Evolutionary conservation across 306 rosid genomes (phyloP).

Genomic region (Ormosia semicastrata): DNA sequence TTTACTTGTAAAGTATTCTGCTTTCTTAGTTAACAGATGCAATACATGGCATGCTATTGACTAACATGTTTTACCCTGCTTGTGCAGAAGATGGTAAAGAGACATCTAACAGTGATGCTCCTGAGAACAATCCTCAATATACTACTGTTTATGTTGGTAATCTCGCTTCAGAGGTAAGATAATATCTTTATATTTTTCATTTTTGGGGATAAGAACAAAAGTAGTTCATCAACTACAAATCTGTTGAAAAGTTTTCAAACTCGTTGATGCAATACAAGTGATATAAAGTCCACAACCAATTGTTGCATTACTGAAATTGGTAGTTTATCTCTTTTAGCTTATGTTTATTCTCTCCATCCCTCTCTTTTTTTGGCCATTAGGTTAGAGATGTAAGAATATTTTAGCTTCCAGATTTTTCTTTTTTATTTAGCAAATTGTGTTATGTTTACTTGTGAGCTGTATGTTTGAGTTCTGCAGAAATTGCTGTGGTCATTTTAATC

Average conservation of each 20-base stretch:
- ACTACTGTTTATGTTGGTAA: slow-evolving; percentile 98
- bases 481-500: slow-evolving; percentile 2
- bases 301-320: not conserved
- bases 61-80: slow-evolving; percentile 12
- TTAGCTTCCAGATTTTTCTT: not conserved
- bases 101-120: slow-evolving; percentile 66
- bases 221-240: not conserved
- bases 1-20: not conserved
- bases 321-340: not conserved
- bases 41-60: slow-evolving; percentile 1
- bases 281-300: not conserved
- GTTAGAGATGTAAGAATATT: not conserved
- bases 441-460: not conserved
- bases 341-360: not conserved
- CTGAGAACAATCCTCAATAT: slow-evolving; percentile 92
- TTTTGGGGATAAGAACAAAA: not conserved
- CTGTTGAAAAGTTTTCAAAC: not conserved
- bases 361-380: not conserved
- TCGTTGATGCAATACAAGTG: not conserved
- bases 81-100: slow-evolving; percentile 96
- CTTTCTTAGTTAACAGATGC: slow-evolving; percentile 1
- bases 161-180: slow-evolving; percentile 83
- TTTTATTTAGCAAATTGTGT: not conserved
- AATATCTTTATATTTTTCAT: not conserved
- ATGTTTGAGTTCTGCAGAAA: not conserved